A percentile compares a stretch with the other conserved stretches of the same genome.
phyloP scores from a whole-genome alignment of 2,329 filamentous ascomycete genomes.

The Orbilia javanica region DNA sequence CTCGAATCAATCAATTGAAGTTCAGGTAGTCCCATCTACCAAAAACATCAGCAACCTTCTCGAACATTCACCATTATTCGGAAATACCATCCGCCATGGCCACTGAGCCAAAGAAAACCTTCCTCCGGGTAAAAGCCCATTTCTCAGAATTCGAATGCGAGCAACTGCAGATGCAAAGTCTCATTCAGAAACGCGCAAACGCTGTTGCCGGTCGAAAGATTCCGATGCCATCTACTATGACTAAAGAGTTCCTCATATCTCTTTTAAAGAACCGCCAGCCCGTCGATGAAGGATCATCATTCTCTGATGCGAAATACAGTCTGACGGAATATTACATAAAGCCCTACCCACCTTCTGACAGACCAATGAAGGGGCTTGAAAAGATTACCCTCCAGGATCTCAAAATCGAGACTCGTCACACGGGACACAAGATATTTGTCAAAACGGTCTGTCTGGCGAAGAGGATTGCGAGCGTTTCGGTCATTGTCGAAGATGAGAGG shows the following conservation, averaged over 20 bases:
- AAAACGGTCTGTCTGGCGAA: conserved; percentile 2
- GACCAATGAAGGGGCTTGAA: background rate
- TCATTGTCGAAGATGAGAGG: conserved; percentile 28
- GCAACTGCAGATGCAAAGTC: background rate
- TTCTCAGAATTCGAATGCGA: background rate
- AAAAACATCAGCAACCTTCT: background rate
- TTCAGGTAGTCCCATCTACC: background rate
- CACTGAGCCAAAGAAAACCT: background rate
- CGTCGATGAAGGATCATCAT: conserved; percentile 8
- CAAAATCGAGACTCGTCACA: conserved; percentile 11
- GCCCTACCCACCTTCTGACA: conserved; percentile 24
- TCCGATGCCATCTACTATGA: background rate
- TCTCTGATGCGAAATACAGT: background rate
- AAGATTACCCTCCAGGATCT: conserved; percentile 20
- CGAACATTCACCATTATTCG: background rate
- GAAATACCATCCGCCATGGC: background rate
- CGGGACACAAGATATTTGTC: conserved; percentile 22
- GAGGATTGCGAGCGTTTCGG: conserved; percentile 11
- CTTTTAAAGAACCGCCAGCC: background rate
- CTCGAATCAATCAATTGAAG: no score
- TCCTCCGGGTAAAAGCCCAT: background rate
- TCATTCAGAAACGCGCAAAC: background rate
- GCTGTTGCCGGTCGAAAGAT: conserved; percentile 14
- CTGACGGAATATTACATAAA: conserved; percentile 24
- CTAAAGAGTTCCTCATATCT: background rate